Percentiles rank a stretch among this genome's conserved stretches.
These are phyloP conservation scores for Barnettozyma pratensis DNA, from an alignment of 805 yeast species.

Conservation along the genomic window DNA sequence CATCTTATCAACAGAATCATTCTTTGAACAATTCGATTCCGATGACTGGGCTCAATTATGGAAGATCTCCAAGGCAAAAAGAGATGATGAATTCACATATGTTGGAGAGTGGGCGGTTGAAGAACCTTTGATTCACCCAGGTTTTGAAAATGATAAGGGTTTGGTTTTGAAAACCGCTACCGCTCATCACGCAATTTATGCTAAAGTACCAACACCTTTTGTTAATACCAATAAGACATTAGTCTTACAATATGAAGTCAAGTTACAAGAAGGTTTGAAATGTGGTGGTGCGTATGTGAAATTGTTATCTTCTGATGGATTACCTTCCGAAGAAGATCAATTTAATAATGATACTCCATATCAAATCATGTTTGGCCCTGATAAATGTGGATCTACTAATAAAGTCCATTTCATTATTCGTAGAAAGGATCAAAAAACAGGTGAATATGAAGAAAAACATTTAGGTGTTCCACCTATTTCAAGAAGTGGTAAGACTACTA, in stretches of 20 bases:
- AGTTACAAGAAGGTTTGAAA: slow-evolving; percentile 67
- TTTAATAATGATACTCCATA: slow-evolving; percentile 67
- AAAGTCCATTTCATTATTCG: slow-evolving; percentile 73
- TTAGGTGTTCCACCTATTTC: slow-evolving; percentile 53
- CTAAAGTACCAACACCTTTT: slow-evolving; percentile 50
- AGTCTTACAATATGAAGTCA: slow-evolving; percentile 87
- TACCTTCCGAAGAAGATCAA: slow-evolving; percentile 32
- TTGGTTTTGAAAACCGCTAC: slow-evolving; percentile 72
- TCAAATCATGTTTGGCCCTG: slow-evolving; percentile 93
- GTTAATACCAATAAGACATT: slow-evolving; percentile 58
- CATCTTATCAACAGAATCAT: slow-evolving; percentile 36
- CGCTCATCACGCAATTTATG: slow-evolving; percentile 77
- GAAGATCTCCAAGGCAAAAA: slow-evolving; percentile 55
- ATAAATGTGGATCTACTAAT: slow-evolving; percentile 77
- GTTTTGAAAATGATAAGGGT: slow-evolving; percentile 63
- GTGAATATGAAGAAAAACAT: slow-evolving; percentile 63
- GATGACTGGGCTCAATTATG: slow-evolving; percentile 39
- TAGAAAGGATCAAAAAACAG: slow-evolving; percentile 49
- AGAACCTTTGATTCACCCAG: slow-evolving; percentile 53
- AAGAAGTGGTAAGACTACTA: slow-evolving; percentile 50
- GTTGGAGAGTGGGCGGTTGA: slow-evolving; percentile 75
- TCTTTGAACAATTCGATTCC: slow-evolving; percentile 61
- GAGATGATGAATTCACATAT: slow-evolving; percentile 52
- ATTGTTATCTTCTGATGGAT: slow-evolving; percentile 46
- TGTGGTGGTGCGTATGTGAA: slow-evolving; percentile 93